Evolutionary conservation across 768 basidiomycete species (phyloP), one percentile per base, ranked within the genome.

Genomic region (Imleria badia): DNA sequence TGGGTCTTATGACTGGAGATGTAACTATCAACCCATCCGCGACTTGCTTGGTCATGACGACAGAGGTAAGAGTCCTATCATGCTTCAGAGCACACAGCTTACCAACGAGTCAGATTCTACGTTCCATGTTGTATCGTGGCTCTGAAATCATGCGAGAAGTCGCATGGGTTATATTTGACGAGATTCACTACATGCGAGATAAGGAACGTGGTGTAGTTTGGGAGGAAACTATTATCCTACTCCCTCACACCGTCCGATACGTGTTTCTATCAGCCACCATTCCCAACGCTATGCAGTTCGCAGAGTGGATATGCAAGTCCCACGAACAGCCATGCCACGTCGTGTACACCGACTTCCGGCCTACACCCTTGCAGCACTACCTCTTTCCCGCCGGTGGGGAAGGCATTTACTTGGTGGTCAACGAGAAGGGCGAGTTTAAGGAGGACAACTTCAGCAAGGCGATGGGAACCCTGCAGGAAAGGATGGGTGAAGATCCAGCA

Each of bases 101-200:
- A 60, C 34, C 22, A 13, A 31, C 14, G 8, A 31, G 20, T 29
- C 58, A 98, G 94, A 98, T 99, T 85, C 72, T 99, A 48, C 86
- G 97, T 19, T 98, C 95, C 6, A 99, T 99, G 96, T 76, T 99
- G 26, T 99, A 99, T 68, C 87, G 97, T 50, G 97, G 97, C 36
- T 98, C 94, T 5, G 97, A 99, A 75, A 89, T 99, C 61, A 95
- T 98, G 90, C 91, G 97, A 52, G 97, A 99, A 76, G 96, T 99
- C n/a, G 94, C 95, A 1, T 99, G 97, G 97, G 96, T 98, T 52
- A 85, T 99, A 60, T 99, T 98, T 71, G 97, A 99, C 68, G 97
- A 99, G 75, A 97, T 99, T 57, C 97, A 99, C 69, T 99, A 98
- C 75, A 99, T 98, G 97, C 88, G 97, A 56, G 97, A 98, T 77